Evolutionary conservation across 257 asterid species (phyloP).

Genomic region (Thymus quinquecostatus): DNA sequence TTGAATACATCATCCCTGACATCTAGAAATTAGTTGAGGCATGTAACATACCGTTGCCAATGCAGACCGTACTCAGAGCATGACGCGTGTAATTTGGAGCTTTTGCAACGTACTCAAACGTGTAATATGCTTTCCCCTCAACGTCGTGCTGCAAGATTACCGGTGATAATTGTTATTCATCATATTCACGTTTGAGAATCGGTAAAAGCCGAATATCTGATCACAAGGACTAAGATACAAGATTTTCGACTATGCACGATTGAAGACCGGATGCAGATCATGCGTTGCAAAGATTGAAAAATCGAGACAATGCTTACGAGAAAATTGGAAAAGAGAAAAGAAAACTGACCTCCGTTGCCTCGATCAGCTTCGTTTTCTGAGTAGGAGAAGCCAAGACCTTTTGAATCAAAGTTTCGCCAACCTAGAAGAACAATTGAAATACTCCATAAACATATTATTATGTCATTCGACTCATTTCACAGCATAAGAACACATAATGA

Average conservation of each 20-base stretch:
- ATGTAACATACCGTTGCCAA: constrained; percentile 69
- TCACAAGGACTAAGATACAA: neutral
- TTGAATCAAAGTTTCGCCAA: constrained; percentile 69
- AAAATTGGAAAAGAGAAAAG: neutral
- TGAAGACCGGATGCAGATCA: neutral
- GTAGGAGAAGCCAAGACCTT: constrained; percentile 83
- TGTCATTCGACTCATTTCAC: neutral
- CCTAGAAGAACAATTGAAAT: constrained; percentile 45
- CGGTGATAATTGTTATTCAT: constrained; percentile 25
- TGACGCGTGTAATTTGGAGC: constrained; percentile 89
- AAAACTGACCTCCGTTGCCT: constrained; percentile 69
- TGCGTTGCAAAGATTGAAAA: neutral
- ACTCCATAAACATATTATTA: neutral
- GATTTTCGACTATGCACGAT: neutral
- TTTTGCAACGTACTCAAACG: constrained; percentile 71
- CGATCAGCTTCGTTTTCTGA: constrained; percentile 84
- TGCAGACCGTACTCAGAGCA: constrained; percentile 77
- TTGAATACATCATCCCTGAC: neutral
- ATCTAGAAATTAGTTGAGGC: too few species aligned
- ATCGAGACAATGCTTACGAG: neutral
- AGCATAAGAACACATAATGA: neutral
- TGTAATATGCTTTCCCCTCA: constrained; percentile 81
- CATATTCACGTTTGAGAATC: neutral
- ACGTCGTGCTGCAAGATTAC: constrained; percentile 57
- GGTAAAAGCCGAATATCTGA: neutral